Conservation (phyloP, 306 rosid species). For the Cucurbita ficifolia region DNA sequence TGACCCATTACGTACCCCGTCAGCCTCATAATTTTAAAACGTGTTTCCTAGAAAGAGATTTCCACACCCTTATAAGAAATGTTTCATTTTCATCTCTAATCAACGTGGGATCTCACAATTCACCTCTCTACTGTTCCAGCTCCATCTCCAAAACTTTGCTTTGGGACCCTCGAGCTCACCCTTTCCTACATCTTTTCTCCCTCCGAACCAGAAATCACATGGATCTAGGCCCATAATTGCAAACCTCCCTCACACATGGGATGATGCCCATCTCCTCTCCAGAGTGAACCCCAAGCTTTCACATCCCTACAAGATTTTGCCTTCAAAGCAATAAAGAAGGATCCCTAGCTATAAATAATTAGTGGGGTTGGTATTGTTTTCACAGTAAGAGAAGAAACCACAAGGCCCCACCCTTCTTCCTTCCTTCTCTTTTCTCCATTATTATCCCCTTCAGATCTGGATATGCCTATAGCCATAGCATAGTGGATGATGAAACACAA, state of each 20-base stretch:
- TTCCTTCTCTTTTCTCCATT: not conserved
- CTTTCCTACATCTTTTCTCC: not conserved
- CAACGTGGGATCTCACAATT: no score
- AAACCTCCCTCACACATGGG: not conserved
- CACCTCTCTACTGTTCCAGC: no score
- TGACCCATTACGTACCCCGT: no score
- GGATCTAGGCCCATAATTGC: not conserved
- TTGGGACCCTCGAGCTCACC: no score
- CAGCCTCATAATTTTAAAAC: no score
- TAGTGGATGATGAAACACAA: not conserved
- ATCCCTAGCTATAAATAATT: not conserved
- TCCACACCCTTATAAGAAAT: no score
- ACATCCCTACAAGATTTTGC: not conserved
- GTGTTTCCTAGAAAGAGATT: no score
- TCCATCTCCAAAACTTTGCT: no score
- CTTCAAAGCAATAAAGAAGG: not conserved
- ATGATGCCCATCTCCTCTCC: not conserved
- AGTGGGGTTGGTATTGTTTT: not conserved
- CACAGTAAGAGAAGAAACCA: not conserved
- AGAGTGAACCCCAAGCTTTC: conserved; percentile 6
- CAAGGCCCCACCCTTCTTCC: conserved; percentile 1
- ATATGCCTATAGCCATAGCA: not conserved
- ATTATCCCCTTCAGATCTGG: not conserved
- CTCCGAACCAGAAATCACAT: not conserved
- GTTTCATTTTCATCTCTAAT: no score